phyloP scores from a whole-genome alignment of 129 eudicot genomes.

The Artemisia tridentata region DNA sequence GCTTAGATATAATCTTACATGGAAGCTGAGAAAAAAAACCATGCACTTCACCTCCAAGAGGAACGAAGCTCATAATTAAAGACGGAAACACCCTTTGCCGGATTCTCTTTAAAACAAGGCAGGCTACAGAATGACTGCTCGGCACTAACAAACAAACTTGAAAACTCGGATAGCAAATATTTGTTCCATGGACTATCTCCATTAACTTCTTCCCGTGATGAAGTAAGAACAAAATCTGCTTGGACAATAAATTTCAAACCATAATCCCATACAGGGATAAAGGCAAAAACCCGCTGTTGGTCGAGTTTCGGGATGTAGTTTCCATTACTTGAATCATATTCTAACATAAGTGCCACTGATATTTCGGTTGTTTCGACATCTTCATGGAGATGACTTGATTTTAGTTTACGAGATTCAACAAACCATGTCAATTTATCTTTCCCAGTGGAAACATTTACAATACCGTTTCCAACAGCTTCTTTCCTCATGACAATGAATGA shows the following conservation, averaged over 20 bases:
- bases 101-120: constrained; percentile 55
- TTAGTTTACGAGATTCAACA: constrained; percentile 51
- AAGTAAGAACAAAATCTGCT: constrained; percentile 84
- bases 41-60: constrained; percentile 71
- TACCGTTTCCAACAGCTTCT: constrained; percentile 56
- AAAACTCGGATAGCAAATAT: constrained; percentile 72
- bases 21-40: constrained; percentile 82
- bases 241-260: constrained; percentile 79
- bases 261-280: constrained; percentile 75
- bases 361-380: constrained; percentile 69
- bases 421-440: constrained; percentile 67
- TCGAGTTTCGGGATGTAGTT: constrained; percentile 45
- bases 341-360: constrained; percentile 68
- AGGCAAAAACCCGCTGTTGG: constrained; percentile 79
- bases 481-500: constrained; percentile 61
- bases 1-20: constrained; percentile 60
- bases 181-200: constrained; percentile 87
- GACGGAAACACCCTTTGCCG: constrained; percentile 61
- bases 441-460: constrained; percentile 59
- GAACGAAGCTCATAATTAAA: constrained; percentile 82
- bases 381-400: constrained; percentile 45
- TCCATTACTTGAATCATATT: constrained; percentile 38
- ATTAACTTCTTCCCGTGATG: constrained; percentile 87
- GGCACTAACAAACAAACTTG: constrained; percentile 64
- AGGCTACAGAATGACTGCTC: constrained; percentile 63